Evolutionary conservation across 805 yeast genomes (phyloP).

Genomic region (Isabelozyma heimii): DNA sequence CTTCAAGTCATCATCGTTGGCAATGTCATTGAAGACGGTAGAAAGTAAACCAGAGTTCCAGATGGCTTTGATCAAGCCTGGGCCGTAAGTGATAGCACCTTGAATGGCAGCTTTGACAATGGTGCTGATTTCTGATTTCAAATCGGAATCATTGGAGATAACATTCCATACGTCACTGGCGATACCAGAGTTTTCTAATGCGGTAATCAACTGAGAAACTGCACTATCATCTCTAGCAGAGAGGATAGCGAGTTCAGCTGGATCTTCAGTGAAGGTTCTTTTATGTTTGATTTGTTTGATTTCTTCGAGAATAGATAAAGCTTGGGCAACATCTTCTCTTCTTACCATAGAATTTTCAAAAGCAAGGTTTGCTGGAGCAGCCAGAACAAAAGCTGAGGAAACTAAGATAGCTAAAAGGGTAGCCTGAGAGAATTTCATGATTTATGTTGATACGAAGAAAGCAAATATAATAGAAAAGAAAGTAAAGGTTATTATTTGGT

Average conservation of each 20-base stretch:
- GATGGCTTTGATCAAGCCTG: slow-evolving; percentile 38
- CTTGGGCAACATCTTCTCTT: slow-evolving; percentile 33
- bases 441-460: neutral
- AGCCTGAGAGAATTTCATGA: slow-evolving; percentile 41
- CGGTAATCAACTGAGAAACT: slow-evolving; percentile 33
- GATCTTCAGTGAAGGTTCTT: slow-evolving; percentile 32
- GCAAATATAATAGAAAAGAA: neutral
- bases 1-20: slow-evolving; percentile 32
- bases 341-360: slow-evolving; percentile 23
- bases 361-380: slow-evolving; percentile 27
- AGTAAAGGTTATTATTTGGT: neutral
- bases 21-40: slow-evolving; percentile 26
- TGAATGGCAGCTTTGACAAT: slow-evolving; percentile 30
- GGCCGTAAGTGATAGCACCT: slow-evolving; percentile 37
- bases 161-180: slow-evolving; percentile 32
- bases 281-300: slow-evolving; percentile 31
- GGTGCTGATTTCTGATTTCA: slow-evolving; percentile 20
- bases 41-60: slow-evolving; percentile 40
- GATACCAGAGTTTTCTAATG: slow-evolving; percentile 38
- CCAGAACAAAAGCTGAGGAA: slow-evolving; percentile 31
- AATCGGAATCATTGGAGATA: slow-evolving; percentile 29
- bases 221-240: slow-evolving; percentile 34
- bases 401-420: slow-evolving; percentile 40
- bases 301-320: slow-evolving; percentile 30
- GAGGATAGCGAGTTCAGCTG: slow-evolving; percentile 22